Conservation (phyloP, 768 basidiomycete species). For the Roridomyces roridus region DNA sequence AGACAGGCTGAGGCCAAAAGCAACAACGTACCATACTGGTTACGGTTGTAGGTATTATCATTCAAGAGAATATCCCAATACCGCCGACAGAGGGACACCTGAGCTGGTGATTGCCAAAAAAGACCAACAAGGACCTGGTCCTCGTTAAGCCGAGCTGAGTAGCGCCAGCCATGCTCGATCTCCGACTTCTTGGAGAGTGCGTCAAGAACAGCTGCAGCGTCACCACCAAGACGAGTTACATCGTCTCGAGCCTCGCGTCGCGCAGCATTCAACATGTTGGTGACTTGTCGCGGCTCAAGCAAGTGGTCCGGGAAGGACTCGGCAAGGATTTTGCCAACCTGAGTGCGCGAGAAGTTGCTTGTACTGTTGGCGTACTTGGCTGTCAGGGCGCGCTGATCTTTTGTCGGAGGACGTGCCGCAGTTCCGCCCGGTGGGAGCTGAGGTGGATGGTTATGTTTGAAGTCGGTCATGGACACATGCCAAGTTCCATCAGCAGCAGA, state of each 20-base stretch:
- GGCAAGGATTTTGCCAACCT: conserved; percentile 22
- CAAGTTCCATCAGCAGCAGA: conserved; percentile 18
- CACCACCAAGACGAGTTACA: not conserved
- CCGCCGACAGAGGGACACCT: conserved; percentile 26
- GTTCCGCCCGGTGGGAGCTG: conserved; percentile 24
- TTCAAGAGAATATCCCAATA: conserved; percentile 38
- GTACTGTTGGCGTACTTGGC: conserved; percentile 5
- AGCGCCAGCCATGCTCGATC: not conserved
- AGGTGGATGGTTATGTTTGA: conserved; percentile 32
- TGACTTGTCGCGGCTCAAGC: conserved; percentile 12
- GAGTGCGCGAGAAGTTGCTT: conserved; percentile 20
- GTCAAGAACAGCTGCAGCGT: not conserved
- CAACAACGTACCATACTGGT: conserved; percentile 33
- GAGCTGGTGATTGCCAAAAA: conserved; percentile 40
- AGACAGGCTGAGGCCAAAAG: conserved; percentile 25
- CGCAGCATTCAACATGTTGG: conserved; percentile 7
- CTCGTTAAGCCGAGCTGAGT: conserved; percentile 19
- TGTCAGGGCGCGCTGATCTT: conserved; percentile 20
- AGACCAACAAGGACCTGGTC: conserved; percentile 24
- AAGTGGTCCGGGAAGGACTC: conserved; percentile 2
- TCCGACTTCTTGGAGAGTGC: not conserved
- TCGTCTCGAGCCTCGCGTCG: not conserved
- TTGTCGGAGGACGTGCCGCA: conserved; percentile 19
- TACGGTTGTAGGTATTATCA: no score
- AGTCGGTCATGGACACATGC: conserved; percentile 23